These are phyloP conservation scores for Colletotrichum sp. DNA, from an alignment of 2,329 filamentous ascomycete species.

Conservation along the genomic window DNA sequence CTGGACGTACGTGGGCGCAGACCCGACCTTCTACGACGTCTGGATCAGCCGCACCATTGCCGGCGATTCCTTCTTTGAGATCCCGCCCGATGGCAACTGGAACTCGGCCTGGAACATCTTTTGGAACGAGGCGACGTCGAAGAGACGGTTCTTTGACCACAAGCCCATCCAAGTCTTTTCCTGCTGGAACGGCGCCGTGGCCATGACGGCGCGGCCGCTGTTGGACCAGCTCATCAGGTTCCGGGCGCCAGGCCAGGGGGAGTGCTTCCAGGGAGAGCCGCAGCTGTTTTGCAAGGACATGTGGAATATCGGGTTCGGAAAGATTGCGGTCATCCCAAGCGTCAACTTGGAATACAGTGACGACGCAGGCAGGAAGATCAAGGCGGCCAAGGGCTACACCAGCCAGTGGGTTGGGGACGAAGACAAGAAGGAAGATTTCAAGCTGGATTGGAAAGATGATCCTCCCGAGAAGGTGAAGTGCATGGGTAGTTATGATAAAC, in stretches of 20 bases:
- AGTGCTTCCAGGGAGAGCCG: slow-evolving; percentile 62
- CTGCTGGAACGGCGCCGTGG: slow-evolving; percentile 65
- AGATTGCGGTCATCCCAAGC: too few relatives aligned
- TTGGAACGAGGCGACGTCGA: slow-evolving; percentile 48
- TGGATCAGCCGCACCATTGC: slow-evolving; percentile 54
- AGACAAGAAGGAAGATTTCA: slow-evolving; percentile 21
- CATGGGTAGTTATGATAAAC: slow-evolving; percentile 45
- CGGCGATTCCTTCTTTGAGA: slow-evolving; percentile 61
- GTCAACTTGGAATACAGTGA: too few relatives aligned
- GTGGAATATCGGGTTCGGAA: too few relatives aligned
- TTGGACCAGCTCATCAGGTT: slow-evolving; percentile 49
- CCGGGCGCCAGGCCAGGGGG: slow-evolving; percentile 38
- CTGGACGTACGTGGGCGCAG: background rate
- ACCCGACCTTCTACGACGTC: slow-evolving; percentile 62
- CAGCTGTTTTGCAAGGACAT: background rate
- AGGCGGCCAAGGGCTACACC: slow-evolving; percentile 55
- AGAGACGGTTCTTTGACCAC: slow-evolving; percentile 33
- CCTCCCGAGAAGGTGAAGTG: slow-evolving; percentile 55
- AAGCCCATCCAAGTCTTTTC: slow-evolving; percentile 65
- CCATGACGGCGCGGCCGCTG: slow-evolving; percentile 53
- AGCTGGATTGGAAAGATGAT: slow-evolving; percentile 46
- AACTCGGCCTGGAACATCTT: slow-evolving; percentile 55
- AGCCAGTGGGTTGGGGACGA: slow-evolving; percentile 38
- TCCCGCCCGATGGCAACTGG: slow-evolving; percentile 56
- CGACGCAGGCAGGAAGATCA: slow-evolving; percentile 37